These are phyloP conservation scores for Acanthamoeba healyi DNA, from an alignment of 208 protist species.

Conservation along the genomic window DNA sequence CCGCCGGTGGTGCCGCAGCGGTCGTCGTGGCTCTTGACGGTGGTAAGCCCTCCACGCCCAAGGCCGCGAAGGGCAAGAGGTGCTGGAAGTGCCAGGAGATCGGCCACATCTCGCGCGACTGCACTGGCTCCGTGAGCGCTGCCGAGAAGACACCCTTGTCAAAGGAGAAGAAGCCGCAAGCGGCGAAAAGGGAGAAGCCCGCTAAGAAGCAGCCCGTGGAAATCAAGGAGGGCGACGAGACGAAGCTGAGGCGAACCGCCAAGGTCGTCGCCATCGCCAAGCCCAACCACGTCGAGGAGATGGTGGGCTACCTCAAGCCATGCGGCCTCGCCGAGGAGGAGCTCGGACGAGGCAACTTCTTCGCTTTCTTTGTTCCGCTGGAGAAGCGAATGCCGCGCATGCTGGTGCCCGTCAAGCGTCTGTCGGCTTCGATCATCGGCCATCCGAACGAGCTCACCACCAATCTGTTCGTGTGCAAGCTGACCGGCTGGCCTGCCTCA, in stretches of 20 bases:
- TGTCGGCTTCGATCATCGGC: slow-evolving; percentile 56
- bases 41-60: not conserved
- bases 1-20: not conserved
- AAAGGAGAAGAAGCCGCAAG: slow-evolving; percentile 39
- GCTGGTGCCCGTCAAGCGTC: slow-evolving; percentile 63
- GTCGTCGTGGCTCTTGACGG: not conserved
- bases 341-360: slow-evolving; percentile 78
- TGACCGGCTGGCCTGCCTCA: slow-evolving; percentile 74
- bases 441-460: slow-evolving; percentile 67
- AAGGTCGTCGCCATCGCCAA: slow-evolving; percentile 80
- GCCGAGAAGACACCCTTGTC: not conserved
- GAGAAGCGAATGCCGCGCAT: slow-evolving; percentile 58
- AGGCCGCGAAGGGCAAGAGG: not conserved
- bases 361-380: slow-evolving; percentile 67
- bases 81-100: slow-evolving; percentile 40
- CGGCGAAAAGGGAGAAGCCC: not conserved
- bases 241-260: slow-evolving; percentile 50
- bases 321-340: slow-evolving; percentile 74
- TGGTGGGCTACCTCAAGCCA: slow-evolving; percentile 77
- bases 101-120: slow-evolving; percentile 48
- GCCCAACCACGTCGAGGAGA: slow-evolving; percentile 73
- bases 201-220: not conserved
- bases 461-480: slow-evolving; percentile 73
- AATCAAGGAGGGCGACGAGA: slow-evolving; percentile 28
- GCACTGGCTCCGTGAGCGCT: not conserved